Evolutionary conservation across 108 stramenopile species (phyloP).

Genomic region (Nannochloropsis oceanica): DNA sequence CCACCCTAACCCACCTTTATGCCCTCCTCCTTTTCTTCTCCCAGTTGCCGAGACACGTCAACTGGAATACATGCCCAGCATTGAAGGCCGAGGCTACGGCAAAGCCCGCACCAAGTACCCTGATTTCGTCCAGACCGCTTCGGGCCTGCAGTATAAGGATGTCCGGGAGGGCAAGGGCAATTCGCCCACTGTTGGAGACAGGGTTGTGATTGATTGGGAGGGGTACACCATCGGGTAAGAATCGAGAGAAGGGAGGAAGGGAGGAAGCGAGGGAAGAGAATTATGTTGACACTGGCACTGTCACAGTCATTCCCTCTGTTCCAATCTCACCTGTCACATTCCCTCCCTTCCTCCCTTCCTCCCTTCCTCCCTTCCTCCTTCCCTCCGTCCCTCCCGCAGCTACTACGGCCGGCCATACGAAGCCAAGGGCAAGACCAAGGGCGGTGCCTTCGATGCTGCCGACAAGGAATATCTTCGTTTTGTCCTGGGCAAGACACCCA

Average conservation of each 20-base stretch:
- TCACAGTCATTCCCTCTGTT: not conserved
- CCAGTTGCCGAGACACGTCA: not conserved
- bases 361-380: not conserved
- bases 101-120: conserved; percentile 11
- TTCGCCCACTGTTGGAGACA: conserved; percentile 15
- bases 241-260: conserved; percentile 2
- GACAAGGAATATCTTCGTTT: conserved; percentile 60
- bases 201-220: conserved; percentile 82
- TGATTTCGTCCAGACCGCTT: conserved; percentile 13
- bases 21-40: not conserved
- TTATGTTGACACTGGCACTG: no score
- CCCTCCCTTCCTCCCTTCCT: not conserved
- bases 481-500: conserved; percentile 48
- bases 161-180: conserved; percentile 10
- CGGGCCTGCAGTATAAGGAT: conserved; percentile 35
- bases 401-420: conserved; percentile 59
- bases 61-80: conserved; percentile 13
- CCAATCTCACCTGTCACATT: not conserved
- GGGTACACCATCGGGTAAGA: conserved; percentile 86
- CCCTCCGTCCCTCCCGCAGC: not conserved
- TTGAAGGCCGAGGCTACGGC: conserved; percentile 9
- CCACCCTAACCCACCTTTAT: not conserved
- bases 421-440: conserved; percentile 51
- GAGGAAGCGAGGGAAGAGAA: not conserved
- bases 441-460: conserved; percentile 73